Conservation (phyloP, 495 filamentous ascomycete species). For the Lentithecium fluviatile region DNA sequence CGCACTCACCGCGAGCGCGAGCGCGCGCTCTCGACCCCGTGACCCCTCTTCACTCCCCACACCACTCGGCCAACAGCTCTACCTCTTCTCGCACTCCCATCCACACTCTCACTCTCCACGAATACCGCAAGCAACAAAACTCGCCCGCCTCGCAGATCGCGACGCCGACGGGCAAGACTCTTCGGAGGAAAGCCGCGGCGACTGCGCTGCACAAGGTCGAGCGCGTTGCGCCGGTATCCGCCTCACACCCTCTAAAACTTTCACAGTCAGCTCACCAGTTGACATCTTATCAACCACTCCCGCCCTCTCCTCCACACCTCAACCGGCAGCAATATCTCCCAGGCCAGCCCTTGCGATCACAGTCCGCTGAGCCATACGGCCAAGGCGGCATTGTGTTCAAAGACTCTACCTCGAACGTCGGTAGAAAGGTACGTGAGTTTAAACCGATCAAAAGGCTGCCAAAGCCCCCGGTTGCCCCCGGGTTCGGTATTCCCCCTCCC, state of each 20-base stretch:
- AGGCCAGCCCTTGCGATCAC: constrained; percentile 15
- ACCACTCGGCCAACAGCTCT: constrained; percentile 34
- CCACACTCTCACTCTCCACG: constrained; percentile 37
- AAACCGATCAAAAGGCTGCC: constrained; percentile 35
- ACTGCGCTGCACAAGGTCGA: constrained; percentile 31
- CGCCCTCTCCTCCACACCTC: constrained; percentile 26
- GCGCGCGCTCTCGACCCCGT: constrained; percentile 16
- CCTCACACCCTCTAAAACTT: constrained; percentile 11
- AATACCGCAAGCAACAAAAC: constrained; percentile 39
- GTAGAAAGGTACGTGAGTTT: constrained; percentile 20
- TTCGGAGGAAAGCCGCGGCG: constrained; percentile 36
- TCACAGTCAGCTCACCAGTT: constrained; percentile 12
- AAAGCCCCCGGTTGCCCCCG: constrained; percentile 5
- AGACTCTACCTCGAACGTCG: neutral
- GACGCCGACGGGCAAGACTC: constrained; percentile 21
- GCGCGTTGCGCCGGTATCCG: constrained; percentile 22
- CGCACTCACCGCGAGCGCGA: constrained; percentile 11
- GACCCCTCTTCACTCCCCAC: constrained; percentile 34
- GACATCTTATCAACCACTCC: constrained; percentile 18
- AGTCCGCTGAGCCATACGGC: constrained; percentile 18
- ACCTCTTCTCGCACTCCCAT: constrained; percentile 32
- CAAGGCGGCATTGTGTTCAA: neutral
- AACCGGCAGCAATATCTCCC: neutral
- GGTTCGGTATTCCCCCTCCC: neutral
- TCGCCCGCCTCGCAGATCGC: constrained; percentile 16